phyloP scores from a whole-genome alignment of 2,329 filamentous ascomycete species.

The Microdochium bolleyi region DNA sequence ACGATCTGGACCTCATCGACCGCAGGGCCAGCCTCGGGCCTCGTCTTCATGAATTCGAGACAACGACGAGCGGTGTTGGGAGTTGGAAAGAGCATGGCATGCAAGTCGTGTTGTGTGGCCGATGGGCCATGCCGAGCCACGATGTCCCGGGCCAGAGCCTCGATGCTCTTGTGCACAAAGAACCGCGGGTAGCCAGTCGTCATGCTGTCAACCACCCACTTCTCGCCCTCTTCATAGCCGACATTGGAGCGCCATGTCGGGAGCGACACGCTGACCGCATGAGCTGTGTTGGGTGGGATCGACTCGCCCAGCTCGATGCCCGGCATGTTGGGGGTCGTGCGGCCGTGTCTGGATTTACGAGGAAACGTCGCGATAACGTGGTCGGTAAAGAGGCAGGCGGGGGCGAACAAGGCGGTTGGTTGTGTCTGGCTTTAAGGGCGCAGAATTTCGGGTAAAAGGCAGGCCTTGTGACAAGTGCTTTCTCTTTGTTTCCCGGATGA shows the following conservation, averaged over 20 bases:
- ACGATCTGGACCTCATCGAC: conserved; percentile 37
- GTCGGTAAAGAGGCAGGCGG: too few relatives aligned
- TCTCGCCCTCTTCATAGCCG: conserved; percentile 86
- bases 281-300: conserved; percentile 66
- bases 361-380: too few relatives aligned
- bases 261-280: conserved; percentile 94
- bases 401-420: too few relatives aligned
- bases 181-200: conserved; percentile 91
- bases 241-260: conserved; percentile 90
- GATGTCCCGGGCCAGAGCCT: conserved; percentile 63
- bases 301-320: conserved; percentile 55
- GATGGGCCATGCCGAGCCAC: conserved; percentile 52
- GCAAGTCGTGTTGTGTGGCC: conserved; percentile 35
- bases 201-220: conserved; percentile 81
- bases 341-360: not conserved
- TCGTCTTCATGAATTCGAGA: conserved; percentile 55
- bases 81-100: conserved; percentile 78
- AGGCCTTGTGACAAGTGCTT: too few relatives aligned
- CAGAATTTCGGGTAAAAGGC: too few relatives aligned
- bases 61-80: conserved; percentile 63
- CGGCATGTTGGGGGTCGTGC: conserved; percentile 23
- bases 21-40: not conserved
- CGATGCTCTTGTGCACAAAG: conserved; percentile 81
- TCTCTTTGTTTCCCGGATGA: too few relatives aligned
- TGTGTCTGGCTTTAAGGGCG: too few relatives aligned